Base-by-base conservation (phyloP, 225 moss, liverwort and hornwort genomes). In the Bryoerythrophyllum caledonicum region DNA sequence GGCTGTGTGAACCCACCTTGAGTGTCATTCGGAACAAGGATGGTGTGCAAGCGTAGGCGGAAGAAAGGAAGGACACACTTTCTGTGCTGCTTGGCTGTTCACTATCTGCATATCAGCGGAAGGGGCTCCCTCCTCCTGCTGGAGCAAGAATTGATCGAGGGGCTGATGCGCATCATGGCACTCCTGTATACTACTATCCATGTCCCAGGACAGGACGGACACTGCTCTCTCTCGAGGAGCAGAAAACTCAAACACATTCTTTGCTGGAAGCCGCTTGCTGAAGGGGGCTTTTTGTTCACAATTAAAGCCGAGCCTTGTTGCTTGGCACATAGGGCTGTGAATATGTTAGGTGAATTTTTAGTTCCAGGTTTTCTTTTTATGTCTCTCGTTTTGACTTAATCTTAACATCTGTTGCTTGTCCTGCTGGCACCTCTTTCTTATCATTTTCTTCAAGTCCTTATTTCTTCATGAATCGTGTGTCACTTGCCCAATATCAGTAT, bases 121-220 rank as follows among this genome's bases (percentile, higher is more conserved):
- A n/a, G n/a, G n/a, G n/a, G 43, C 44, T 15, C 14, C 19, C 48
- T 17, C 67, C 34, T 57, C 73, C 83, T 80, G 71, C 75, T 63
- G 80, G 72, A 59, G 71, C 60, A 38, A 64, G 74, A 60, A 67
- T 74, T 32, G 32, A 43, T 78, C 16, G 63, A 82, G 77, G 41
- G 62, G 75, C 63, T 64, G 69, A 57, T 72, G 74, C 67, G 72
- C 58, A 77, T 59, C 52, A 82, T 75, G 70, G 68, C 80, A 80
- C 75, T 80, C 73, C 82, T 87, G 85, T 87, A 87, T 77, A 85
- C 78, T 87, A 87, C 75, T 73, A 73, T 71, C 69, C 82, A 77
- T 67, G 28, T 32, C 32, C 65, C 62, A 44, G 80, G 80, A 72
- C 62, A 53, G 83, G 80, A 75, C 72, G 60, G 74, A 59, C 77